phyloP scores from a whole-genome alignment of 2,329 filamentous ascomycete genomes.

The Hyphodiscus sp. region DNA sequence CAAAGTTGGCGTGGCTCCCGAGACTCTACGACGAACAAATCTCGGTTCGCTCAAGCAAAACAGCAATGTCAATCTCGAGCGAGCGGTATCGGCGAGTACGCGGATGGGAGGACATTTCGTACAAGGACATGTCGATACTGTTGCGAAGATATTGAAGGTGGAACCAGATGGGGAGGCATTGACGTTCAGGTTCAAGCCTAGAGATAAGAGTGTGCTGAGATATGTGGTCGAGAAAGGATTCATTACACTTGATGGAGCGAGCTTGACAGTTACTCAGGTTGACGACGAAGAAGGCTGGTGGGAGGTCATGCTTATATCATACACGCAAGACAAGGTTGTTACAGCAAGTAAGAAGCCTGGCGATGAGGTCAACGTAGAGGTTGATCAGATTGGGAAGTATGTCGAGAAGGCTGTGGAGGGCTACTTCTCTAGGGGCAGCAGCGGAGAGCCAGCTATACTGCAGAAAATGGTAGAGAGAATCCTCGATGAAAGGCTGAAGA shows the following conservation, averaged over 20 bases:
- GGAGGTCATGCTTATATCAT: slow-evolving; percentile 97
- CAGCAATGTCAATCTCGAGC: slow-evolving; percentile 83
- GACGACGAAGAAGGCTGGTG: slow-evolving; percentile 74
- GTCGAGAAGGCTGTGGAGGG: slow-evolving; percentile 84
- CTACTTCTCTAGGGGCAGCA: slow-evolving; percentile 58
- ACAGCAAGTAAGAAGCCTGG: slow-evolving; percentile 31
- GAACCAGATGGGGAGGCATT: slow-evolving; percentile 83
- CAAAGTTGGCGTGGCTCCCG: slow-evolving; percentile 89
- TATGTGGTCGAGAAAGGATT: slow-evolving; percentile 98
- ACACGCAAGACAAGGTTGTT: slow-evolving; percentile 88
- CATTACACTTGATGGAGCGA: slow-evolving; percentile 88
- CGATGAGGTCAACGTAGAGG: slow-evolving; percentile 33
- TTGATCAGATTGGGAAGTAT: slow-evolving; percentile 60
- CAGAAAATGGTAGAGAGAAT: slow-evolving; percentile 69
- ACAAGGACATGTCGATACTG: slow-evolving; percentile 93
- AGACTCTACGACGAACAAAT: slow-evolving; percentile 93
- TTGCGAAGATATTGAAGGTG: slow-evolving; percentile 66
- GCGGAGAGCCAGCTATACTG: slow-evolving; percentile 49
- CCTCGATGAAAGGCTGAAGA: slow-evolving; percentile 59
- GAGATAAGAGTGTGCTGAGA: slow-evolving; percentile 60
- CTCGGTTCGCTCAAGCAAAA: slow-evolving; percentile 65
- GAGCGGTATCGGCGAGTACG: slow-evolving; percentile 82
- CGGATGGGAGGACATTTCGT: slow-evolving; percentile 98
- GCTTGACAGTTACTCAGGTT: slow-evolving; percentile 84
- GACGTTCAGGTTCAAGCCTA: slow-evolving; percentile 75